These are phyloP conservation scores for Endocalyx cinctus DNA, from an alignment of 2,329 filamentous ascomycete species.

Conservation along the genomic window DNA sequence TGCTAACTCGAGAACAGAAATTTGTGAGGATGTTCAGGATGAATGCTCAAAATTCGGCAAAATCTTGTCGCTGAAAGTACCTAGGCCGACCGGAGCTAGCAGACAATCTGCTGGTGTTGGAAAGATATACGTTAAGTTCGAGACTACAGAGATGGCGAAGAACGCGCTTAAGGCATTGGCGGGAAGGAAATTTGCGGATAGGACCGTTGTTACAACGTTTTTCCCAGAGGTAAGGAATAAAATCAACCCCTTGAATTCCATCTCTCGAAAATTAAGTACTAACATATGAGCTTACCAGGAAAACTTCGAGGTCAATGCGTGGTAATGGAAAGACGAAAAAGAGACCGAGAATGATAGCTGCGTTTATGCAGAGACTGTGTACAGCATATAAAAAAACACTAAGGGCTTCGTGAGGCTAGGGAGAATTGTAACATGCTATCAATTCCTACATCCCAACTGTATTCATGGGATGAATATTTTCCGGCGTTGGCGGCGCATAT, in stretches of 20 bases:
- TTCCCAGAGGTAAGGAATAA: conserved; percentile 72
- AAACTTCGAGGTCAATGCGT: conserved; percentile 88
- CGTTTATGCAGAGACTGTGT: too few relatives aligned
- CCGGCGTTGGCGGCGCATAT: too few relatives aligned
- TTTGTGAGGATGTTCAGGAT: conserved; percentile 87
- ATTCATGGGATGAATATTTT: too few relatives aligned
- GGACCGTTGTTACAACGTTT: conserved; percentile 94
- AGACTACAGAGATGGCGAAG: conserved; percentile 69
- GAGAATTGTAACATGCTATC: too few relatives aligned
- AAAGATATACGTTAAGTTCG: conserved; percentile 97
- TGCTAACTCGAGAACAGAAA: conserved; percentile 65
- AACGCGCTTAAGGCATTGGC: conserved; percentile 87
- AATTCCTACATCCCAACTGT: too few relatives aligned
- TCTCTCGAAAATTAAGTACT: conserved; percentile 16
- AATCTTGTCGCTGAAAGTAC: conserved; percentile 86
- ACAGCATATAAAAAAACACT: too few relatives aligned
- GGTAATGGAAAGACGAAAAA: conserved; percentile 48
- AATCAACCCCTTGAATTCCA: not conserved
- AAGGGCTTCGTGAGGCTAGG: too few relatives aligned
- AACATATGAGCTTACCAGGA: conserved; percentile 55
- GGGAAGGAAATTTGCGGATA: conserved; percentile 90
- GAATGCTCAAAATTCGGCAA: conserved; percentile 90
- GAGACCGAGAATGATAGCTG: not conserved
- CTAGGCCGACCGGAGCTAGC: conserved; percentile 76
- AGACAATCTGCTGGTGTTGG: conserved; percentile 85